Base-by-base conservation (phyloP, 805 yeast genomes). In the Maudiozyma saulgeensis region DNA sequence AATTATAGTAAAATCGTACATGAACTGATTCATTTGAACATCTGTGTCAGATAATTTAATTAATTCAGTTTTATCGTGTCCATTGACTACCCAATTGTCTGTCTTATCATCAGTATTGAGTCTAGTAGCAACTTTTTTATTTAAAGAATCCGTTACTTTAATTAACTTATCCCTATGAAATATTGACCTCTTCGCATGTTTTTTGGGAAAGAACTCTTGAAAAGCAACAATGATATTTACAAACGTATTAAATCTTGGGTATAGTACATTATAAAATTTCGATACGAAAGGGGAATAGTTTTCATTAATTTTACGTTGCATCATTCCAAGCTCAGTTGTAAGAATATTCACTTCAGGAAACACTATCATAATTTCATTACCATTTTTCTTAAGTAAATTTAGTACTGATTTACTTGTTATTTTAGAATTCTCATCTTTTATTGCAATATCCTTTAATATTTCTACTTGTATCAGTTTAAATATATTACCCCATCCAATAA, bases 281-380 rank as follows among this genome's bases (percentile, higher is more conserved):
- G 91, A 87, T n/a, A 84, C 69, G 49, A 75, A 83, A 5, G 62
- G 57, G 21, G 26, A 53, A 57, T 75, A 79, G 49, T 75, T 73
- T 40, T 75, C 75, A 44, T 82, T 73, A 52, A 80, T 72, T 31
- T 74, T 71, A 39, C 73, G 69, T 52, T 88, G 95, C 46, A 57
- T 63, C 54, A 43, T 69, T 40, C 55, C 62, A 43, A 73, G 72
- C 37, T 75, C 75, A 11, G 75, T 69, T 0, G 81, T 77, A 63
- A 78, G 76, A 7, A 84, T 77, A 58, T 84, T 85, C 4, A 86
- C 96, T 64, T 90, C 97, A 0, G 97, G 97, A 55, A 89, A 89
- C 8, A 86, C 54, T 0, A 82, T 80, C 0, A 88, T 56, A 87
- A 95, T 81, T 55, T 78, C 75, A 26, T 54, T 58, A 34, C 59